Base-by-base conservation (phyloP, 495 filamentous ascomycete species). In the Oleoguttula mirabilis region DNA sequence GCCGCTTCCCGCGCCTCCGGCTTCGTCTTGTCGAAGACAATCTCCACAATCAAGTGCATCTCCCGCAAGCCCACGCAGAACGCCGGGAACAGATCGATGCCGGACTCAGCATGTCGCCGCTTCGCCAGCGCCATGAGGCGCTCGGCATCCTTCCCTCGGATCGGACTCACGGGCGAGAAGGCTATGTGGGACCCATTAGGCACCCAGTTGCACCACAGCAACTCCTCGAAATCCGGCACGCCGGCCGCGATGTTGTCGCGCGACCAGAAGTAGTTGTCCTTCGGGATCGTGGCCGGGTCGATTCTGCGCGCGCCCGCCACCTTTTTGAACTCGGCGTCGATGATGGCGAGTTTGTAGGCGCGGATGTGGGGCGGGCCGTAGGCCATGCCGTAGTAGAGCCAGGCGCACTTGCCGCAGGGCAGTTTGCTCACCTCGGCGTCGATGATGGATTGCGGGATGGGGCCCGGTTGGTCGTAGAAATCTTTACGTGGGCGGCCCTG, bases 41-140 rank as follows among this genome's bases (percentile, higher is more conserved):
- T 68, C 50, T 68, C 67, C 16, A 71, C 65, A 32, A 79, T 77
- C 32, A 75, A 63, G 47, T 76, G 71, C 61, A 75, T 73, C 50
- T 77, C 71, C 3, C 71, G 61, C 47, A 69, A 58, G 3, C 68
- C 72, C 8, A 75, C 63, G 27, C 53, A 60, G 43, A 76, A 68
- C 4, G 66, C 66, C 0, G 64, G 64, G 39, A 75, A 66, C 34
- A 71, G 64, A 35, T 77, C 72, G 30, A 76, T 62, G 1, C 65
- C 68, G 27, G 47, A 62, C 51, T 60, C 63, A 20, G 35, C 50
- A 49, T 53, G 65, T 40, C 52, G 53, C 36, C 36, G 50, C 40
- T 55, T 60, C 35, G 67, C 66, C 10, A 73, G 54, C 14, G 60
- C 55, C 45, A 71, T 67, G 14, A 70, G 60, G 5, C 55, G 50